Evolutionary conservation across 495 filamentous ascomycete species (phyloP), one percentile per base, ranked within the genome.

Genomic region (Xylaria flabelliformis): DNA sequence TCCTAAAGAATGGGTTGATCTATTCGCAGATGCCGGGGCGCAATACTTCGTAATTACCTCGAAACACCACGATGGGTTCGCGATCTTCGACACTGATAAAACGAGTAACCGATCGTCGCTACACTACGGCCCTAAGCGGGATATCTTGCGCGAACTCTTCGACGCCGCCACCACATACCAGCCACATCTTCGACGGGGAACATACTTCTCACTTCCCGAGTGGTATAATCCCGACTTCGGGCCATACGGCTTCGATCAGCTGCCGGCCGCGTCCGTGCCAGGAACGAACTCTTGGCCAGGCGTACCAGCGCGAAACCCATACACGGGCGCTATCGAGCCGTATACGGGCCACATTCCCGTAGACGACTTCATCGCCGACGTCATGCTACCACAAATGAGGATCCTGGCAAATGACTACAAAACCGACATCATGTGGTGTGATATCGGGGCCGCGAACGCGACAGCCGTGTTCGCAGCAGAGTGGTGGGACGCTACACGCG

Each of bases 351-450:
- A 78, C 61, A 75, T 86, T 0, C 79, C 83, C 2, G 75, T 86
- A 2, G 59, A 70, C 15, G 85, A 88, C 73, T 89, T 84, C 74
- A 78, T 89, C 32, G 34, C 74, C 0, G 84, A 87, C 67, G 71
- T 87, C 34, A 86, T 88, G 67, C 58, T 85, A 0, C 87, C 86
- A 4, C 81, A 88, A 65, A 88, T 89, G 86, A 73, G 83, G 7
- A 83, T 80, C 0, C 77, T 89, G 1, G 85, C 86, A 2, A 59
- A 74, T 61, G 72, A 79, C 19, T 83, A 83, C 75, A 80, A 78
- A 7, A 86, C 83, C 0, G 88, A 89, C 51, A 87, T 89, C 50
- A 85, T 89, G 83, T 89, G 87, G 87, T 88, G 86, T 73, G 86
- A 88, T 71, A 83, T 82, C 53, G 87, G 87, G 9, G 85, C 81